Evolutionary conservation across 495 filamentous ascomycete genomes (phyloP), one percentile per base, ranked within the genome.

Genomic region (Penicillium odoratum): DNA sequence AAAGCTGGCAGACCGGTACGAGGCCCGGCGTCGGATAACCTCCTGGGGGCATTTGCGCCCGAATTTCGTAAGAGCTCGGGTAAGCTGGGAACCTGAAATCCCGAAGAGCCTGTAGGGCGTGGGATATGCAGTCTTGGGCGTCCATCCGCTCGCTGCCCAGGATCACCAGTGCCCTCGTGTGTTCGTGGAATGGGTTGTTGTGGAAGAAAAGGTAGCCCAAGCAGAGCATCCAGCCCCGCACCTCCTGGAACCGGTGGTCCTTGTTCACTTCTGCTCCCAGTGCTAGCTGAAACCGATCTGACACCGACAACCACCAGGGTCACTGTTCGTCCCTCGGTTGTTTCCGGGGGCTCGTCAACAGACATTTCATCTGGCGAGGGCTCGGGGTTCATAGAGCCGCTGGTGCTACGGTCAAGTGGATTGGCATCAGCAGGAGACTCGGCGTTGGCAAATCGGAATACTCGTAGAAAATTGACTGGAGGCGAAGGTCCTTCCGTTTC

Each of bases 271-370:
- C 70, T 67, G 13, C 73, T 60, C 43, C 73, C 75, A 52, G 73
- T 80, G 42, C 79, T 74, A 15, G 85, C 78, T 16, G 82, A 82
- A 38, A 90, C 86, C 10, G 86, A 88, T 31, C 87, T 78, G 42
- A 91, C 88, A 9, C 88, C 88, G 45, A 91, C 88, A 42, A 91
- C 82, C 31, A 89, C 86, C 51, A 89, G 76, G 7, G 86, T 86
- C 15, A 89, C 83, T 58, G 83, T 85, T 15, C 86, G 78, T 11
- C 81, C 85, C 54, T 88, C 85, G 21, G 59, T 51, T n/a, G 70
- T 76, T 46, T 83, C 81, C 21, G 69, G 54, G 49, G 76, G 70
- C 36, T 78, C 76, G 43, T 81, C 75, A 46, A 73, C 59, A 54
- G 77, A 74, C 62, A 77, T 69, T 44, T 63, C 64, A 51, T 74